Evolutionary conservation across 441 rosid genomes (phyloP).

Genomic region (Populus hybrid): DNA sequence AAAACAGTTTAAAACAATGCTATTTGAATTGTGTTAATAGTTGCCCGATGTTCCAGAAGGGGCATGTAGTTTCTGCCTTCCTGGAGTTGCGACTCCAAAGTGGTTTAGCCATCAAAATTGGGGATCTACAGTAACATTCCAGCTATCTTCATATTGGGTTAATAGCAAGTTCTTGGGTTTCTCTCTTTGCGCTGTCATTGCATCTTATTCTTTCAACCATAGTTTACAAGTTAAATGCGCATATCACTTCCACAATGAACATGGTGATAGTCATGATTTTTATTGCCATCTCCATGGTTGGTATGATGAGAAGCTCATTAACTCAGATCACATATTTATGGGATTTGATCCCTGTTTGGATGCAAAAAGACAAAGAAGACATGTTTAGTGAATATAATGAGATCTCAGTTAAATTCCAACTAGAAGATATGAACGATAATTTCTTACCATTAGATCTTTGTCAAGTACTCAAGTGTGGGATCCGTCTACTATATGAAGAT

Average conservation of each 20-base stretch:
- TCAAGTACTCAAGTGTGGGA: constrained; percentile 1
- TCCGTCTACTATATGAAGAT: neutral
- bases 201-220: neutral
- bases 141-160: constrained; percentile 3
- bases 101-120: constrained; percentile 14
- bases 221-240: neutral
- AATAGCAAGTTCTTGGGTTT: constrained; percentile 8
- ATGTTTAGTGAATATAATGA: neutral
- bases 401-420: neutral
- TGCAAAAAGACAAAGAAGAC: neutral
- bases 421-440: neutral
- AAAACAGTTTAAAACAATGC: neutral
- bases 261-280: neutral
- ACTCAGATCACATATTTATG: neutral
- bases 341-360: neutral
- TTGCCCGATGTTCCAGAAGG: neutral
- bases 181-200: neutral
- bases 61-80: neutral
- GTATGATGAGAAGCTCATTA: neutral
- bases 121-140: constrained; percentile 9
- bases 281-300: neutral
- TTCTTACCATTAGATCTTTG: neutral
- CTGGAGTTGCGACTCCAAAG: constrained; percentile 3
- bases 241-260: constrained; percentile 9
- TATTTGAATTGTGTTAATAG: neutral